Base-by-base conservation (phyloP, 108 stramenopile species). In the Skeletonema menzelii region DNA sequence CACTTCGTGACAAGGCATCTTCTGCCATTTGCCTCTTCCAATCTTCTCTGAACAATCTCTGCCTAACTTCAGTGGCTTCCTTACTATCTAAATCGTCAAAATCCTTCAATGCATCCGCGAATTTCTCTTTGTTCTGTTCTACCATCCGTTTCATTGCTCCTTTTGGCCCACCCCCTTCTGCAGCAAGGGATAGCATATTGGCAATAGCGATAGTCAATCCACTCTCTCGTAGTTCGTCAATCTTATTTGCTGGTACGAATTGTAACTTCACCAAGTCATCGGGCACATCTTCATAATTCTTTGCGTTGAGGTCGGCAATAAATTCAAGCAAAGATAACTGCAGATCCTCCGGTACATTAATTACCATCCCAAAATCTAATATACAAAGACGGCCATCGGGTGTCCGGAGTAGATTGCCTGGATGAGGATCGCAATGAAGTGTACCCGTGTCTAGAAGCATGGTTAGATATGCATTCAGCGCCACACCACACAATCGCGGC, bases 271-370 rank as follows among this genome's bases (percentile, higher is more conserved):
- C 85, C 28, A 95, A 76, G 76, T 95, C 93, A 34, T 81, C 47
- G 2, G 91, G 91, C 10, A 92, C 77, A 6, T 82, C 70, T 44
- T 85, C 90, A 68, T 88, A 96, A 70, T 94, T 85, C 53, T 91
- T 77, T 24, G 85, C 82, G 2, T 77, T 90, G n/a, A 92, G 70
- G 70, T 96, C 87, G 7, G 93, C 88, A 27, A 96, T 82, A 73
- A 87, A 91, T 67, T 96, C 93, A 49, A 96, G 49, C n/a, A 94
- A 69, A 26, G 84, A 72, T 28, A 86, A 69, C 49, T 92, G 93
- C 58, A 91, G 74, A 58, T 84, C 85, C 49, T 72, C 60, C 0
- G 76, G 80, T 4, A 91, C 72, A 34, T 88, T 79, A 10, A 92
- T 73, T 38, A 88, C 84, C 78, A 96, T 89, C 19, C 95, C 88